Evolutionary conservation across 148 eudicot species (phyloP), one percentile per base, ranked within the genome.

Genomic region (Persicaria maculosa): DNA sequence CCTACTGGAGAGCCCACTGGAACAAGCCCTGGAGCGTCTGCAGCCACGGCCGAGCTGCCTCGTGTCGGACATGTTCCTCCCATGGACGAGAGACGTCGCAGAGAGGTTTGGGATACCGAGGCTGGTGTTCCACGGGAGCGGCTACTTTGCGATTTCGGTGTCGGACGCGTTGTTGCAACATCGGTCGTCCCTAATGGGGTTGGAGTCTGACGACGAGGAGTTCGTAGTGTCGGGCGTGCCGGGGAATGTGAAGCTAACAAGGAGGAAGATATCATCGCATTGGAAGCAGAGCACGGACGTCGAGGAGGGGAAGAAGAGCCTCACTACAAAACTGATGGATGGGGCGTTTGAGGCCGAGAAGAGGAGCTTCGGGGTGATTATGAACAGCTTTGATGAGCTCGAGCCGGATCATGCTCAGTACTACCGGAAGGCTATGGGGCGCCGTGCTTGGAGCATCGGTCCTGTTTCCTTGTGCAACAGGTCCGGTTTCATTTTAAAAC

Each of bases 331-430:
- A n/a, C n/a, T n/a, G n/a, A n/a, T n/a, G n/a, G n/a, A n/a, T n/a
- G n/a, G n/a, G n/a, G n/a, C n/a, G n/a, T n/a, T n/a, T n/a, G n/a
- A n/a, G 46, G 71, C 72, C 0, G 36, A 47, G 47, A 74, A 31
- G 14, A 40, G 2, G 10, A 57, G 80, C 71, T 53, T 47, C 25
- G 83, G 80, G 45, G 65, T 77, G 14, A 58, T 80, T 19, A 70
- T 83, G 64, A 83, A 83, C 54, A 80, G 81, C 73, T 83, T 80
- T 12, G 75, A 72, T 11, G 79, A 77, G 69, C 70, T 83, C 14
- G 79, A 83, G 70, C 59, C 79, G 7, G 71, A 11, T 14, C 80
- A 80, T 68, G 69, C 16, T 9, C 81, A 80, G 47, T 50, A 75
- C 10, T 75, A 72, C 67, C 68, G 43, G 48, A 68, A 61, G 19